Evolutionary conservation across 1,284 basidiomycete genomes (phyloP).

Genomic region (Pseudozyma sp.): DNA sequence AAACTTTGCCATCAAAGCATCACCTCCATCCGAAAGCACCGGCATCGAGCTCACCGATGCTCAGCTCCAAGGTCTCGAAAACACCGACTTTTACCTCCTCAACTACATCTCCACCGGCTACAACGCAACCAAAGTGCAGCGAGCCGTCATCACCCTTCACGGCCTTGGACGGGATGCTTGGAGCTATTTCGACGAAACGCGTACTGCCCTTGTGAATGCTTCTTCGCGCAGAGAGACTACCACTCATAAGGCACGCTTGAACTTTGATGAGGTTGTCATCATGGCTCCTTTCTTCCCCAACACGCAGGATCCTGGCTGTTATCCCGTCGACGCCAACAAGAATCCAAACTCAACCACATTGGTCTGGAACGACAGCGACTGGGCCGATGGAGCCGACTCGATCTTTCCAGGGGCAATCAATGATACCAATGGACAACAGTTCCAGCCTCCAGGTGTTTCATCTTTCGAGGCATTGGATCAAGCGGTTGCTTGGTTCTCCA

Average conservation of each 20-base stretch:
- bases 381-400: slow-evolving; percentile 52
- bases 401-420: slow-evolving; percentile 29
- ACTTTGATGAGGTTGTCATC: slow-evolving; percentile 49
- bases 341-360: slow-evolving; percentile 36
- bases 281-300: slow-evolving; percentile 57
- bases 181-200: slow-evolving; percentile 50
- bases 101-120: slow-evolving; percentile 48
- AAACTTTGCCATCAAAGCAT: slow-evolving; percentile 33
- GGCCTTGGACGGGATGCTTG: slow-evolving; percentile 56
- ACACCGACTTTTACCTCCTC: slow-evolving; percentile 40
- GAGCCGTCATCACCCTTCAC: slow-evolving; percentile 53
- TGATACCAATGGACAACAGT: slow-evolving; percentile 16
- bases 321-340: slow-evolving; percentile 29
- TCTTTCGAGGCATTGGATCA: slow-evolving; percentile 52
- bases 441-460: slow-evolving; percentile 31
- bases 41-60: slow-evolving; percentile 6
- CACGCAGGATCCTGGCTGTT: slow-evolving; percentile 41
- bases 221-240: slow-evolving; percentile 30
- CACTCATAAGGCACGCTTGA: slow-evolving; percentile 23
- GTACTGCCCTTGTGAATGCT: slow-evolving; percentile 46
- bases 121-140: slow-evolving; percentile 34
- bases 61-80: slow-evolving; percentile 22
- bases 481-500: slow-evolving; percentile 36
- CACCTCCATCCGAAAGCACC: slow-evolving; percentile 17
- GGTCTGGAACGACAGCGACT: slow-evolving; percentile 36